phyloP scores from a whole-genome alignment of 495 filamentous ascomycete genomes.

The Geoglossum glabrum region DNA sequence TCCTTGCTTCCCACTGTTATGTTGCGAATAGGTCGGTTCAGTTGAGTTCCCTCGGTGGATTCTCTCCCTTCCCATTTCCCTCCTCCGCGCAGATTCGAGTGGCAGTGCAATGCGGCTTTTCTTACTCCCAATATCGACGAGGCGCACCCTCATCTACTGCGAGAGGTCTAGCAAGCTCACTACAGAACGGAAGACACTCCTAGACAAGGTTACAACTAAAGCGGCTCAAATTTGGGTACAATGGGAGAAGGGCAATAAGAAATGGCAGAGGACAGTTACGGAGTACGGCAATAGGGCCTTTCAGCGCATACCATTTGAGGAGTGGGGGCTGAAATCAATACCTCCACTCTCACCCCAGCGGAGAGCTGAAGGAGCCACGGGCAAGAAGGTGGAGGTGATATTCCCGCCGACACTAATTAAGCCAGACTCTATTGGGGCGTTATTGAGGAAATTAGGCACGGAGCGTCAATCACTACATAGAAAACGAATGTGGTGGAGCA shows the following conservation, averaged over 20 bases:
- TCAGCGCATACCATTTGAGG: slow-evolving; percentile 77
- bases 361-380: background rate
- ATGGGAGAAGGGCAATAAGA: slow-evolving; percentile 68
- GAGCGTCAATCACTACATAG: slow-evolving; percentile 63
- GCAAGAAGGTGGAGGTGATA: slow-evolving; percentile 47
- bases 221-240: slow-evolving; percentile 54
- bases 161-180: slow-evolving; percentile 39
- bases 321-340: slow-evolving; percentile 93
- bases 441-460: slow-evolving; percentile 48
- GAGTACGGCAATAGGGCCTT: slow-evolving; percentile 70
- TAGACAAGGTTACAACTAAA: slow-evolving; percentile 45
- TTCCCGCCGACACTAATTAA: slow-evolving; percentile 55
- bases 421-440: slow-evolving; percentile 32
- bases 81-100: background rate
- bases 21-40: background rate
- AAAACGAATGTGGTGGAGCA: slow-evolving; percentile 55
- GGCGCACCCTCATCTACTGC: slow-evolving; percentile 83
- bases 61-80: background rate
- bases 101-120: slow-evolving; percentile 62
- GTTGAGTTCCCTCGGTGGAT: background rate
- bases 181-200: slow-evolving; percentile 27
- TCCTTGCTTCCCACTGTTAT: background rate
- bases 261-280: slow-evolving; percentile 76
- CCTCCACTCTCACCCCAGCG: slow-evolving; percentile 45
- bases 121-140: slow-evolving; percentile 82